Percentiles rank a stretch among this genome's conserved stretches.
Conservation (phyloP, 2,329 filamentous ascomycete genomes). For the Madurella fahalii region DNA sequence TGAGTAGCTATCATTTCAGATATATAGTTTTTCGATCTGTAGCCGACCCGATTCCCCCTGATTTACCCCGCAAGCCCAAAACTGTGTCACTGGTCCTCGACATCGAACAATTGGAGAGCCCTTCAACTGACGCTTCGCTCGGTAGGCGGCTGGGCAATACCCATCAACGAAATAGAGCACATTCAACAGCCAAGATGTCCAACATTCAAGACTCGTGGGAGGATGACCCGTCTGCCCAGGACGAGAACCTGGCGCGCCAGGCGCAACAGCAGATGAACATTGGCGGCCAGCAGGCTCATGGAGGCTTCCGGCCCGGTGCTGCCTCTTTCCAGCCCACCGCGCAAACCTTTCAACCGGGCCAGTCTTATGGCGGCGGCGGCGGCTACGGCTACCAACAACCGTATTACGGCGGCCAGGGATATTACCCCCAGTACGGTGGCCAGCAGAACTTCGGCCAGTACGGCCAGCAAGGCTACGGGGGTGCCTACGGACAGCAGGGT, state of each 20-base stretch:
- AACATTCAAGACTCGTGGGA: slow-evolving; percentile 86
- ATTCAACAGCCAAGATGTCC: slow-evolving; percentile 57
- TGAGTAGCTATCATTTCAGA: background rate
- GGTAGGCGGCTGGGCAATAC: too few species aligned
- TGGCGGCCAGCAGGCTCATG: slow-evolving; percentile 47
- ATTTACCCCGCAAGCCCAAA: too few species aligned
- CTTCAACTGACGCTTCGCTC: too few species aligned
- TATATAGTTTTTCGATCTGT: background rate
- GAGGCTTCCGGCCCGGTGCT: slow-evolving; percentile 62
- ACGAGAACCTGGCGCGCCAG: slow-evolving; percentile 74
- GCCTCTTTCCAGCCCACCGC: slow-evolving; percentile 71
- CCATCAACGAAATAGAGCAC: too few species aligned
- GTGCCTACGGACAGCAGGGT: slow-evolving; percentile 37
- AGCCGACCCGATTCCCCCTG: background rate
- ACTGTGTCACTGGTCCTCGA: too few species aligned
- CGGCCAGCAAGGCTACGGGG: slow-evolving; percentile 35
- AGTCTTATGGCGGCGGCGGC: slow-evolving; percentile 59
- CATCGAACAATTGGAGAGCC: too few species aligned
- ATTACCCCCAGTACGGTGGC: slow-evolving; percentile 54
- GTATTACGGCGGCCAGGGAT: slow-evolving; percentile 47
- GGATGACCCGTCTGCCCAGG: slow-evolving; percentile 74
- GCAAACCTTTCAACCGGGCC: slow-evolving; percentile 66
- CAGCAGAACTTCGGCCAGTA: slow-evolving; percentile 36
- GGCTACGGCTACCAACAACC: slow-evolving; percentile 53
- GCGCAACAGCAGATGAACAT: slow-evolving; percentile 71